Evolutionary conservation across 257 asterid species (phyloP).

Genomic region (Solanum bulbocastanum): DNA sequence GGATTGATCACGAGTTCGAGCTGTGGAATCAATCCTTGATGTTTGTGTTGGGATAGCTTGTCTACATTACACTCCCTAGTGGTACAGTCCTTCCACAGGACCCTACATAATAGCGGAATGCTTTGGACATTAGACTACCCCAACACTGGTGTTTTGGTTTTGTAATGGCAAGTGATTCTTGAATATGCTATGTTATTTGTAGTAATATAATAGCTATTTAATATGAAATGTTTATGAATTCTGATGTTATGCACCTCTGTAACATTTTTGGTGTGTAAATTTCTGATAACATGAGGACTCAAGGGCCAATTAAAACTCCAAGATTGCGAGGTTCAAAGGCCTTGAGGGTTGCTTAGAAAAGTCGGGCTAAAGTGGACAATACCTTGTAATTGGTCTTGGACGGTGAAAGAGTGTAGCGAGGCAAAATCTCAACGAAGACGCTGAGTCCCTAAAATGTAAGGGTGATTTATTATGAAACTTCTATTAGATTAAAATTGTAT

Average conservation of each 20-base stretch:
- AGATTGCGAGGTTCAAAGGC: not conserved
- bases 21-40: rapidly evolving
- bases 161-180: not conserved
- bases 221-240: not conserved
- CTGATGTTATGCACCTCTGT: not conserved
- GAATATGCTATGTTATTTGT: not conserved
- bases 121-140: rapidly evolving
- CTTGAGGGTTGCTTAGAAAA: not conserved
- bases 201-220: not conserved
- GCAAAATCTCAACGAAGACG: no score
- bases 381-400: not conserved
- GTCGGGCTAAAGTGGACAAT: not conserved
- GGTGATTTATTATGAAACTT: no score
- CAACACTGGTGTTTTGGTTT: not conserved
- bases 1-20: not conserved
- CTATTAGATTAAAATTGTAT: no score
- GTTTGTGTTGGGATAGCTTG: not conserved
- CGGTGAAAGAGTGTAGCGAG: no score
- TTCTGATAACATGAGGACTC: not conserved
- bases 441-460: no score
- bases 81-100: not conserved
- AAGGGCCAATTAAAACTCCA: not conserved
- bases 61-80: not conserved
- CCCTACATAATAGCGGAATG: not conserved
- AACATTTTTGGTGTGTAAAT: not conserved